Evolutionary conservation across 2,329 filamentous ascomycete genomes (phyloP), one percentile per base, ranked within the genome.

Genomic region (Colletotrichum neosansevieriae): DNA sequence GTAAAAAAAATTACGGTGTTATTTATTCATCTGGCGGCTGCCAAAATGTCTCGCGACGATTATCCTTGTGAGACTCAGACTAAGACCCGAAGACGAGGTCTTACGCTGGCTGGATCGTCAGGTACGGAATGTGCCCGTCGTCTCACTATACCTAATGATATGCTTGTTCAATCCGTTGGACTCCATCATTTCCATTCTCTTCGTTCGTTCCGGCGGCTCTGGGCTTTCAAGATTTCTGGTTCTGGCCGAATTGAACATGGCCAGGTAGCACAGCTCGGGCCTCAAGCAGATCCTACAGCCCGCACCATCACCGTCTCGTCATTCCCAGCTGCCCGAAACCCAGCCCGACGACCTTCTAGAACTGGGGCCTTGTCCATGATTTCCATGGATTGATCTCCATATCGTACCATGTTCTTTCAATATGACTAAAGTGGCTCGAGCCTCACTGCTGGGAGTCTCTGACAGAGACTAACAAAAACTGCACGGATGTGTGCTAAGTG

Each of bases 111-210:
- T 54, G 56, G 66, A 69, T 69, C 66, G 66, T 66, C 66, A 69
- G 66, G 66, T 66, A 69, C 66, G 66, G 66, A 69, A 69, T 66
- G 66, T 59, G 53, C 19, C 62, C 42, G 47, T 40, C 66, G 61
- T 58, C 62, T 66, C 50, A 60, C 56, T 56, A 54, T 54, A 29
- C 42, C 64, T 36, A 47, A 69, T 69, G 61, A 60, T 69, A 66
- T 44, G 40, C 54, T 65, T 49, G 40, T 60, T 21, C 49, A 45
- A 38, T 69, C 40, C 66, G 49, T 36, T 44, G 36, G 34, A 15
- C 32, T n/a, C n/a, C 49, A 56, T 66, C 58, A 49, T 56, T 11
- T 15, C 44, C 54, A 53, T 62, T 38, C 34, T 58, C 34, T 38
- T 49, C 29, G 61, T 36, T 47, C 57, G 61, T 40, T 53, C 61